Base-by-base conservation (phyloP, 306 rosid species). In the Vachellia collinsii region DNA sequence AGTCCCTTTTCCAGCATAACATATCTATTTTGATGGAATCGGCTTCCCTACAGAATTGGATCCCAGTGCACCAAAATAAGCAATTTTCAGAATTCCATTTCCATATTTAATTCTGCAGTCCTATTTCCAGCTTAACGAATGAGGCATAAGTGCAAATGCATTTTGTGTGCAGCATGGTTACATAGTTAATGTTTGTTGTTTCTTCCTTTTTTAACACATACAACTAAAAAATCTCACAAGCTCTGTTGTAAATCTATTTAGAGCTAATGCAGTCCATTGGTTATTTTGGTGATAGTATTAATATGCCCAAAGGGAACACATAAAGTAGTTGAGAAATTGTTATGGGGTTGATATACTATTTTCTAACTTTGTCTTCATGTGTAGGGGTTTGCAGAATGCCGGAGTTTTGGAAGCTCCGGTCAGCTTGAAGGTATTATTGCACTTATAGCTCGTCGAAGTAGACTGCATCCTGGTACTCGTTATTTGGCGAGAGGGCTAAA, bases 351-450 rank as follows among this genome's bases (percentile, higher is more conserved):
- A 76, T 82, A 81, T 63, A 54, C 78, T 68, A 81, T 85, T 84
- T 74, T 85, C 92, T 90, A 83, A 90, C 88, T 74, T 82, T 86
- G 83, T 76, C 89, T 87, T 91, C 86, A 86, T 88, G 80, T 95
- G 90, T 89, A 96, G 99, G 99, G 99, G 83, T 93, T 96, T 85
- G 98, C 97, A 87, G 99, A 96, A 87, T 92, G 89, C 86, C 89
- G 99, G 83, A 87, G 83, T 84, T 93, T 96, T 86, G 99, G 98
- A 83, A 88, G 93, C 91, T 90, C 93, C 13, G 94, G 99, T 83
- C 97, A 93, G 81, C 85, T 76, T 69, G 98, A 96, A 88, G 98
- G 99, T 65, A 59, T 90, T 84, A 97, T 88, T 74, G 94, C 98
- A 76, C 90, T 92, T 70, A 90, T 74, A 78, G 99, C 99, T 86